Evolutionary conservation across 805 yeast species (phyloP), one percentile per base, ranked within the genome.

Genomic region (Lipomyces yamanashiensis): DNA sequence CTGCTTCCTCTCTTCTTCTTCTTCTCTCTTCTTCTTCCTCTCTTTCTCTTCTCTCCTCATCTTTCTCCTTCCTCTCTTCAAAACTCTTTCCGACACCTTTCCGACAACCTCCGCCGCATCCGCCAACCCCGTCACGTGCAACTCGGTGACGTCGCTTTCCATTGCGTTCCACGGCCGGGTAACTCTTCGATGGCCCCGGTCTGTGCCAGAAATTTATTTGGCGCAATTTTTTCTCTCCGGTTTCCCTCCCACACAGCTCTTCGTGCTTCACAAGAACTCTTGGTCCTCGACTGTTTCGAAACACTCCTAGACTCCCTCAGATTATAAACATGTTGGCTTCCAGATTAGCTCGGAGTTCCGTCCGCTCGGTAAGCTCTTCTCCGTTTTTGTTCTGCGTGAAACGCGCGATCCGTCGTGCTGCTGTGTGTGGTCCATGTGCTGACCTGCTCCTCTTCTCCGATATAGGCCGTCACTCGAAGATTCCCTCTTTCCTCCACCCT

Each of bases 311-410:
- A 21, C 21, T n/a, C 19, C 17, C 48, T 51, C 28, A 41, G 13
- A 17, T 21, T 44, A 19, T 9, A 23, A 70, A 55, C 62, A 76
- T 72, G 80, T 74, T 74, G 72, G 82, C 77, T 71, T 75, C 80
- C 67, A 72, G 76, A 73, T 73, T 78, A 58, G 77, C 79, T 52
- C 76, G 79, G 59, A 71, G 74, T 54, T 73, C 76, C 41, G 60
- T 71, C 49, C 72, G 74, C 61, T 61, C 70, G 58, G 72, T 71
- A 70, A 52, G 72, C 67, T 39, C 37, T n/a, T 36, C 28, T 28
- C 28, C 5, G 28, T 5, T 28, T 28, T 28, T 28, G 28, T 28
- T 28, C 28, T 3, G 28, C 41, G 36, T 37, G 36, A 10, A 9
- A 10, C 36, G n/a, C 3, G 36, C 41, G 41, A 39, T 39, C 41